Base-by-base conservation (phyloP, 257 asterid genomes). In the Cynanchum wilfordii region DNA sequence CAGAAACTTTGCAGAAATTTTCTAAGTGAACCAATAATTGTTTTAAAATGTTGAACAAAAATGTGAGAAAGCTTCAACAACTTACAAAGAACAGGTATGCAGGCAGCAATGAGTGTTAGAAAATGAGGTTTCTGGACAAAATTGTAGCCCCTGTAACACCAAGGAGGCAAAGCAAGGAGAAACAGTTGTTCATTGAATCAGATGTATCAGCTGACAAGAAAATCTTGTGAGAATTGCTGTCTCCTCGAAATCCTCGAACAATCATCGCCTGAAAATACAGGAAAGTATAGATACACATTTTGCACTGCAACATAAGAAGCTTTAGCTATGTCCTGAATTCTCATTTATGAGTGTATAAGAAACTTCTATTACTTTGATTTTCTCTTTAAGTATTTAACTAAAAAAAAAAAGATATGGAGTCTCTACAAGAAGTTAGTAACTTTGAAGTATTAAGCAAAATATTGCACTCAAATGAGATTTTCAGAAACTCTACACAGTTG, bases 211-310 rank as follows among this genome's bases (percentile, higher is more conserved):
- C 91, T 29, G 97, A 83, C 80, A 95, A 76, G 77, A 85, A 76
- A 51, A 92, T 81, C 58, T 79, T 84, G 89, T 92, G 92, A 42
- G 87, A 68, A 66, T 82, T 38, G 73, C 92, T 78, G 82, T 92
- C 96, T 38, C 99, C 98, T 73, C 94, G 87, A 76, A 95, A 95
- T 13, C 99, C 98, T 82, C 98, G 82, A 36, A 92, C 90, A 51
- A 95, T 92, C 99, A 95, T 92, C 8, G 99, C 99, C 99, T 92
- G 89, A 82, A 84, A 74, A 78, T 10, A n/a, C 69, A 55, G 56
- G 2, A 65, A 33, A 47, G 42, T 7, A 51, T 56, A 29, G 9
- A 64, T 45, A 29, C 22, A 13, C 0, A 60, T 47, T 50, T 29
- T n/a, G 10, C 47, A 42, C 47, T 10, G 1, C 47, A 42, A 10